Evolutionary conservation across 495 filamentous ascomycete genomes (phyloP), one percentile per base, ranked within the genome.

Genomic region (Penicillium salamii): DNA sequence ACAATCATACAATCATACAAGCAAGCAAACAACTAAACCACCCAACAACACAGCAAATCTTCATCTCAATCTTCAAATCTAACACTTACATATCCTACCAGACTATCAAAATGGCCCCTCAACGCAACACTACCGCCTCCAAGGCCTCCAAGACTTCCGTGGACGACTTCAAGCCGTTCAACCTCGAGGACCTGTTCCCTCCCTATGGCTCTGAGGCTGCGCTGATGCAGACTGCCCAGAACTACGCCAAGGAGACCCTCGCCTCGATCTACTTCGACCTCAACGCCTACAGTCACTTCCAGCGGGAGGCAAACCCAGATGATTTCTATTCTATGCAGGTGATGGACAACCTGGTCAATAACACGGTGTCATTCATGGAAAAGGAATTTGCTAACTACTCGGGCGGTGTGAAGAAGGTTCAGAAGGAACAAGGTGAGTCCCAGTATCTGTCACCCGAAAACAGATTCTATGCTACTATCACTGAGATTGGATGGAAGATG

Each of bases 401-500:
- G 12, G 14, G 9, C 26, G 17, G n/a, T 12, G 29, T 35, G 21
- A 8, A 44, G 31, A 21, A 7, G 1, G 20, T 35, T 19, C 17
- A 46, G 21, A 3, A 32, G 20, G n/a, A 46, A 26, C n/a, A 26
- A 15, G 20, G 31, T 46, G 31, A 46, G 43, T 46, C 15, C n/a
- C 18, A 46, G 17, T 14, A 13, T 3, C 8, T 46, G 31, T 7
- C 29, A 13, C 19, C 31, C 17, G 13, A 11, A 1, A 31, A 36
- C 13, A 19, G 45, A 15, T 38, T 48, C 7, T 31, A 28, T 12
- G 11, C 36, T n/a, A 38, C 26, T 28, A 17, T 50, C 15, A 12
- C 37, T 2, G 18, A 9, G 1, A 39, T 62, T 14, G 65, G 63
- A 3, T 75, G 69, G 68, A 62, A 53, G 46, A 56, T 69, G 34